Percentiles rank a stretch among this genome's conserved stretches.
phyloP scores from a whole-genome alignment of 2,329 filamentous ascomycete genomes.

The Tolypocladium album region DNA sequence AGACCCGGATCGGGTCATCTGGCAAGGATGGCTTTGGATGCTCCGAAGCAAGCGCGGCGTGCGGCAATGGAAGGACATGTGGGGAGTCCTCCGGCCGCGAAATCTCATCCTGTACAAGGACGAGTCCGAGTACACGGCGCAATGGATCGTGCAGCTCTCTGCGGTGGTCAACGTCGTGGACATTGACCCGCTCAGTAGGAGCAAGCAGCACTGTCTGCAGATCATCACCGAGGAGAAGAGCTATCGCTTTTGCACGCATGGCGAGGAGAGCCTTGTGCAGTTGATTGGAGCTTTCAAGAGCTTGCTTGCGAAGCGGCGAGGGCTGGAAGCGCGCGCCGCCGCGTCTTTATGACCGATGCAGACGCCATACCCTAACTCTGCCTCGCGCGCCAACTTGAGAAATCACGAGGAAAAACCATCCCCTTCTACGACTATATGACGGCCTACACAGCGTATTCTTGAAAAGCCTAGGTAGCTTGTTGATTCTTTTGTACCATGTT shows the following conservation, averaged over 20 bases:
- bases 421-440: neutral
- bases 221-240: conserved; percentile 89
- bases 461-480: neutral
- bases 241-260: conserved; percentile 63
- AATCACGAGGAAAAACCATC: neutral
- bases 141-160: conserved; percentile 68
- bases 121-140: conserved; percentile 78
- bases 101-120: conserved; percentile 89
- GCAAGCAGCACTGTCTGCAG: conserved; percentile 80
- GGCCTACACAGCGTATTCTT: neutral
- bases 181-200: conserved; percentile 76
- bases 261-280: conserved; percentile 73
- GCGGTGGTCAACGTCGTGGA: conserved; percentile 85
- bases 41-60: conserved; percentile 75
- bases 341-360: conserved; percentile 7
- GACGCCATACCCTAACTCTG: neutral
- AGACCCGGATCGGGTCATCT: conserved; percentile 82
- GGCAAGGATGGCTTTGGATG: conserved; percentile 82
- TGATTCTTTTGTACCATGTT: neutral
- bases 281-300: conserved; percentile 91
- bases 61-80: conserved; percentile 87
- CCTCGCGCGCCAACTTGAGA: neutral
- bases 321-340: conserved; percentile 42
- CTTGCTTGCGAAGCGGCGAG: conserved; percentile 59
- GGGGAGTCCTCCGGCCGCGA: conserved; percentile 80